Evolutionary conservation across 2,329 filamentous ascomycete genomes (phyloP).

Genomic region (Trichoderma sp.): DNA sequence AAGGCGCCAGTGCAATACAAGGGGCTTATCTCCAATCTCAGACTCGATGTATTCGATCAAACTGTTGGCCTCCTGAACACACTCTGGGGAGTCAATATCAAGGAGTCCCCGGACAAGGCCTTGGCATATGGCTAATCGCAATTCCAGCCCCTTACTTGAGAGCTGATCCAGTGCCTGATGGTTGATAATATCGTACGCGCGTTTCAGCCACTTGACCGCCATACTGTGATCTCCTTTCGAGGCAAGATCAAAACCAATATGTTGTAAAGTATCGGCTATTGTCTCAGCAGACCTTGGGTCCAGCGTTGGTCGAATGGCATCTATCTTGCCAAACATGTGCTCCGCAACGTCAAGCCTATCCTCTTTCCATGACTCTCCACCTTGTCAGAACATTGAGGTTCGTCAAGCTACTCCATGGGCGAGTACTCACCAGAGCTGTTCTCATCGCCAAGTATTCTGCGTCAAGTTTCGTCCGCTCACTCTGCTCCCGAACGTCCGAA

Average conservation of each 20-base stretch:
- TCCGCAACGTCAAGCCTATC: slow-evolving; percentile 73
- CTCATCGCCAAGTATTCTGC: slow-evolving; percentile 66
- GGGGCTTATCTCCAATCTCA: slow-evolving; percentile 61
- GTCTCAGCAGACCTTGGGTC: slow-evolving; percentile 55
- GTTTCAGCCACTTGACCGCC: slow-evolving; percentile 71
- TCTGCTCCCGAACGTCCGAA: not conserved
- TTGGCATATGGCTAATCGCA: slow-evolving; percentile 66
- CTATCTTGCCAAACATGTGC: slow-evolving; percentile 66
- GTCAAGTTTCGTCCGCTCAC: slow-evolving; percentile 39
- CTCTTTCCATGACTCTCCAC: slow-evolving; percentile 68
- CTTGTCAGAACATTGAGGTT: slow-evolving; percentile 22
- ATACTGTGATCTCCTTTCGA: slow-evolving; percentile 50
- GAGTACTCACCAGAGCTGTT: slow-evolving; percentile 58
- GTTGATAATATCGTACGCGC: slow-evolving; percentile 61
- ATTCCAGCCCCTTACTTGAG: slow-evolving; percentile 59
- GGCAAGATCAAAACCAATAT: slow-evolving; percentile 65
- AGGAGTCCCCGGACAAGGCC: slow-evolving; percentile 57
- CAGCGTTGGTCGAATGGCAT: slow-evolving; percentile 38
- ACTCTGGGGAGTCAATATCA: slow-evolving; percentile 43
- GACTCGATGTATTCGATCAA: slow-evolving; percentile 61
- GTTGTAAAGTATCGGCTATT: slow-evolving; percentile 66
- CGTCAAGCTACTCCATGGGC: too few species aligned
- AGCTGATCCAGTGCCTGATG: slow-evolving; percentile 53
- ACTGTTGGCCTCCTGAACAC: slow-evolving; percentile 51
- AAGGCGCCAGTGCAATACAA: slow-evolving; percentile 66